Evolutionary conservation across 352 stramenopile genomes (phyloP).

Genomic region (Phytophthora pini): DNA sequence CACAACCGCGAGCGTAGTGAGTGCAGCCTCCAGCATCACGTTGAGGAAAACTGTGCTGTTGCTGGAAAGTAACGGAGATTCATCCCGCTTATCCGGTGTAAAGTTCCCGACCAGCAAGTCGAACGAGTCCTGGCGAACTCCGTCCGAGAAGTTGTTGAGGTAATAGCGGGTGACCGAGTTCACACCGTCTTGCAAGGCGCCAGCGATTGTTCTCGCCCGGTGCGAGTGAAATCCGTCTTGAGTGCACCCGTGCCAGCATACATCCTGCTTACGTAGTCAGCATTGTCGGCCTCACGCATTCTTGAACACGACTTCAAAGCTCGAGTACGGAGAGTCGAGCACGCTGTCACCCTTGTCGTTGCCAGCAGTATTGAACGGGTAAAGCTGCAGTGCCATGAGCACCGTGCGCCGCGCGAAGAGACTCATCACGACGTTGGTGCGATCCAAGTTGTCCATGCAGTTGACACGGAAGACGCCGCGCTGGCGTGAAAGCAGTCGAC

Average conservation of each 20-base stretch:
- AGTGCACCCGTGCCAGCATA: conserved; percentile 96
- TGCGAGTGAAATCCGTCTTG: conserved; percentile 97
- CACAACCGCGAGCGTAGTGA: conserved; percentile 59
- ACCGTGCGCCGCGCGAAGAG: conserved; percentile 89
- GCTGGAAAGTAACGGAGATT: conserved; percentile 84
- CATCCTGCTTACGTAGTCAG: conserved; percentile 93
- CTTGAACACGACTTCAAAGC: conserved; percentile 86
- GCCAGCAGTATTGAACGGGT: conserved; percentile 51
- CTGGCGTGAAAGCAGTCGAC: conserved; percentile 72
- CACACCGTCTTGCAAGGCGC: conserved; percentile 93
- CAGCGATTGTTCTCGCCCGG: conserved; percentile 92
- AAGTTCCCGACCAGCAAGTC: conserved; percentile 90
- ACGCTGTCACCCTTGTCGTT: conserved; percentile 68
- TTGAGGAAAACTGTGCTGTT: conserved; percentile 80
- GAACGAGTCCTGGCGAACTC: conserved; percentile 93
- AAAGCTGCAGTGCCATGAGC: conserved; percentile 86
- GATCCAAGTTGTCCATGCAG: conserved; percentile 99
- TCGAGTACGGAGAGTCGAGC: conserved; percentile 65
- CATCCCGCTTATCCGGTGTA: conserved; percentile 77
- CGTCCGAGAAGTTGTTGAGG: conserved; percentile 97
- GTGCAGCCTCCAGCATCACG: conserved; percentile 60
- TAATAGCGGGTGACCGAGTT: conserved; percentile 96
- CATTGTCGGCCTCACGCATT: conserved; percentile 96
- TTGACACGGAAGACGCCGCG: conserved; percentile 95
- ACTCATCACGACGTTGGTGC: conserved; percentile 84